Base-by-base conservation (phyloP, 2,329 filamentous ascomycete genomes). In the Ophioceras dolichostomum region DNA sequence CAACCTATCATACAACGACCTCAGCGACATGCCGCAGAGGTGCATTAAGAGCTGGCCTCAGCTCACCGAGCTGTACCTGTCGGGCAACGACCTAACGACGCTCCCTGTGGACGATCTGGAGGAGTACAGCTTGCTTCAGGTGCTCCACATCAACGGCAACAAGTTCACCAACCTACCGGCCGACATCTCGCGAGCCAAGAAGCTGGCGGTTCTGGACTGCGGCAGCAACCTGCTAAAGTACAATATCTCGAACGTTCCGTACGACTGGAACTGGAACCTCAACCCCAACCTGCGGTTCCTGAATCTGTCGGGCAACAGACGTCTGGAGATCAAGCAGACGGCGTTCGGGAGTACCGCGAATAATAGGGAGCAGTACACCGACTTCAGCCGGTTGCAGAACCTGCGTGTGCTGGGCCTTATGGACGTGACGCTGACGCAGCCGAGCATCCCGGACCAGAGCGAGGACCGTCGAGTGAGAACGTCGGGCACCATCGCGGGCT, bases 221-320 rank as follows among this genome's bases (percentile, higher is more conserved):
- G 89, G 88, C 42, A 95, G 84, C 67, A 98, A 98, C 54, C 79
- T 76, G 17, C 67, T 98, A 40, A 98, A 96, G 59, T 98, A 98
- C 70, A 98, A 98, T 55, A 93, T 98, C 34, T 91, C 87, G 21
- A 98, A 98, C 52, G 94, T 94, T 69, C 91, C 89, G 0, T 98
- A 98, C 54, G 91, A 98, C 55, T 98, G 91, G 91, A 98, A 98
- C 51, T 98, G 91, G 91, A 96, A 96, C 53, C 84, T 91, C 69
- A 98, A 98, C 51, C 85, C 83, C 34, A 93, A 95, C 49, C 64
- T 98, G 46, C 83, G 88, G 44, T 98, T 93, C 53, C 78, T 98
- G 44, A 98, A 96, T 52, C 68, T 98, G 52, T 96, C 89, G 1
- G 91, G 91, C 36, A 98, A 98, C 63, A 95, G 94, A 58, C 79